Percentiles rank a stretch among this genome's conserved stretches.
Conservation (phyloP, 345 rosid species). For the Brassica nigra region DNA sequence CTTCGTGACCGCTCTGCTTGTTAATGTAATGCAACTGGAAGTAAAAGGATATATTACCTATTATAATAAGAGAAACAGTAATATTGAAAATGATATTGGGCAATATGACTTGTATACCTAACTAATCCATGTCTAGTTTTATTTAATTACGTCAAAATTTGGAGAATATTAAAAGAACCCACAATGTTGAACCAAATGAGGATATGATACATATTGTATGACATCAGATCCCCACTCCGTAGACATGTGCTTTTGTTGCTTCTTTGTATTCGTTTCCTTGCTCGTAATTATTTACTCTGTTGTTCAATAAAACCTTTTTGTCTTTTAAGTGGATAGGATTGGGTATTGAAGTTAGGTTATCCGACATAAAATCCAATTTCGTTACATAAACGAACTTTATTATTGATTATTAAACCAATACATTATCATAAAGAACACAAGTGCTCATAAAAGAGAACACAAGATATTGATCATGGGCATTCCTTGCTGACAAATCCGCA, state of each 20-base stretch:
- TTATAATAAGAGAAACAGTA: background rate
- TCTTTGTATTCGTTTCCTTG: background rate
- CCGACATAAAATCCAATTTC: background rate
- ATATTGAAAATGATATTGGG: background rate
- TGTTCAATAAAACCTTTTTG: background rate
- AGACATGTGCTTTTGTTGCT: background rate
- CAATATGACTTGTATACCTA: slow-evolving; percentile 20
- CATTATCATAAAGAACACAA: background rate
- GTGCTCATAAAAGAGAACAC: background rate
- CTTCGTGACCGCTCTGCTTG: slow-evolving; percentile 10
- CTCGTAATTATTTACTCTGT: slow-evolving; percentile 4
- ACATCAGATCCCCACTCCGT: slow-evolving; percentile 12
- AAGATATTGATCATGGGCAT: background rate
- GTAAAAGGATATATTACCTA: background rate
- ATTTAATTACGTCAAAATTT: background rate
- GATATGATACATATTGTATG: slow-evolving; percentile 3
- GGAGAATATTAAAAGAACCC: slow-evolving; percentile 16
- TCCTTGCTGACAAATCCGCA: background rate
- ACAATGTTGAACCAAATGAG: slow-evolving; percentile 1
- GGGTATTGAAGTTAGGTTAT: background rate
- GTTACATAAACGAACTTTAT: background rate
- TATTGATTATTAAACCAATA: background rate
- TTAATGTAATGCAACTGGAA: background rate
- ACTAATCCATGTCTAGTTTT: slow-evolving; percentile 4
- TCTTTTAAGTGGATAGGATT: background rate